Evolutionary conservation across 768 basidiomycete species (phyloP).

Genomic region (Suillus variegatus): DNA sequence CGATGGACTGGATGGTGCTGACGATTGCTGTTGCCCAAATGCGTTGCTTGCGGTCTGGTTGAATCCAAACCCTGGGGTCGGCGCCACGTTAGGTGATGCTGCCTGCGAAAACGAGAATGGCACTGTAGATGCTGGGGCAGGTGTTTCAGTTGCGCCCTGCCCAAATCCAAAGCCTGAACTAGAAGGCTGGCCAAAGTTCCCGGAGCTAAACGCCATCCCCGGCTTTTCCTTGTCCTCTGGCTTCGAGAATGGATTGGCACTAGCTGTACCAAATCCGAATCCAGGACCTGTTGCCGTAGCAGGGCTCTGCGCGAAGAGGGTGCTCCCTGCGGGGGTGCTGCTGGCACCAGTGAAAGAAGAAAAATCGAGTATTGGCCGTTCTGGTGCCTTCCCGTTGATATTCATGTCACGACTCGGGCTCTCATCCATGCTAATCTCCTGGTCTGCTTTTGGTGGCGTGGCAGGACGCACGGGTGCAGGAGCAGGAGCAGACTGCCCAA

Average conservation of each 20-base stretch:
- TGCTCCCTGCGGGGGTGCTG: constrained; percentile 28
- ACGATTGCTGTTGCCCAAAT: constrained; percentile 46
- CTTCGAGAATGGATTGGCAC: constrained; percentile 49
- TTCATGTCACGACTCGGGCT: constrained; percentile 71
- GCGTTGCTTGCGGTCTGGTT: constrained; percentile 39
- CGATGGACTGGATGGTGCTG: constrained; percentile 60
- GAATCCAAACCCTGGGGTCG: constrained; percentile 47
- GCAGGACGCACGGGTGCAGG: constrained; percentile 46
- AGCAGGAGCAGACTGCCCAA: constrained; percentile 41
- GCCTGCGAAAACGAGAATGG: constrained; percentile 50
- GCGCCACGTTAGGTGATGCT: constrained; percentile 37
- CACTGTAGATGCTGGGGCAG: constrained; percentile 41
- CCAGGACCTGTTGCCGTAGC: constrained; percentile 30
- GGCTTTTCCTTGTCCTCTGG: constrained; percentile 45
- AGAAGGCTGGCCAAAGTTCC: constrained; percentile 45
- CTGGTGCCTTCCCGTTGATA: constrained; percentile 41
- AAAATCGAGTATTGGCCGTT: constrained; percentile 48
- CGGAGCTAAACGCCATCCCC: constrained; percentile 39
- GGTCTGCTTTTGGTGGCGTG: constrained; percentile 66
- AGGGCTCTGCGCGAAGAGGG: constrained; percentile 37
- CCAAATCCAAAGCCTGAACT: constrained; percentile 50
- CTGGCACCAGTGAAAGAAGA: constrained; percentile 45
- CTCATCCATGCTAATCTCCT: constrained; percentile 80
- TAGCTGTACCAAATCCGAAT: constrained; percentile 36
- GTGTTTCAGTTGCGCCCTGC: constrained; percentile 40